Conservation (phyloP, 2,329 filamentous ascomycete species). For the Phaeomoniella chlamydospora region DNA sequence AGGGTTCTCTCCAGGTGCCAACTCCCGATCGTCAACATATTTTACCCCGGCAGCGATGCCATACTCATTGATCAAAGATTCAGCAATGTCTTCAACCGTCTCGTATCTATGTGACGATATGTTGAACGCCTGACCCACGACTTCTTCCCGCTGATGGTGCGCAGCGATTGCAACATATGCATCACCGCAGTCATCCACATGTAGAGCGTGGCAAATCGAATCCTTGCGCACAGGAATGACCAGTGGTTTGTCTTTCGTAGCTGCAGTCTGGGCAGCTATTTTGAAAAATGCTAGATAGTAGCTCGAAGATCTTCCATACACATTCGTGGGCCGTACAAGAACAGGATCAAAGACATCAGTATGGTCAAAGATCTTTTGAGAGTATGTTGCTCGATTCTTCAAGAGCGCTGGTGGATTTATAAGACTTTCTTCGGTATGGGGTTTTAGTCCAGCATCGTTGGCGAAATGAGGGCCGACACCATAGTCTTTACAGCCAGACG, state of each 20-base stretch:
- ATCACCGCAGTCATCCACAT: constrained; percentile 35
- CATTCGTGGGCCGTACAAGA: constrained; percentile 30
- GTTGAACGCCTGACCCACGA: constrained; percentile 29
- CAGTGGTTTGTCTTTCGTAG: constrained; percentile 9
- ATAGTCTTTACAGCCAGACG: constrained; percentile 37
- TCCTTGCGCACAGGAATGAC: constrained; percentile 19
- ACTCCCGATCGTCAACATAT: background rate
- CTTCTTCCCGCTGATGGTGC: constrained; percentile 15
- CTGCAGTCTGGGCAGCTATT: constrained; percentile 12
- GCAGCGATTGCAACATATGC: constrained; percentile 32
- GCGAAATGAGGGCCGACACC: constrained; percentile 18
- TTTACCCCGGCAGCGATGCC: constrained; percentile 11
- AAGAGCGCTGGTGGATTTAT: constrained; percentile 17
- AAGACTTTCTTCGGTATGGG: constrained; percentile 29
- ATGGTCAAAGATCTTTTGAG: constrained; percentile 23
- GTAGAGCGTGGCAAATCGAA: constrained; percentile 30
- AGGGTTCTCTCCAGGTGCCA: constrained; percentile 4
- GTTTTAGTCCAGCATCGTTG: constrained; percentile 18
- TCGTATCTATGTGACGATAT: constrained; percentile 31
- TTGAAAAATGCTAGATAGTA: constrained; percentile 28
- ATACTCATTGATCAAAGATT: constrained; percentile 26
- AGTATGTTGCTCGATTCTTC: constrained; percentile 16
- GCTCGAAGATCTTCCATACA: constrained; percentile 31
- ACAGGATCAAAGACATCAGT: constrained; percentile 25
- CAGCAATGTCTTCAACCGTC: constrained; percentile 23